Evolutionary conservation across 2,329 filamentous ascomycete genomes (phyloP).

Genomic region (Coniella vitis): DNA sequence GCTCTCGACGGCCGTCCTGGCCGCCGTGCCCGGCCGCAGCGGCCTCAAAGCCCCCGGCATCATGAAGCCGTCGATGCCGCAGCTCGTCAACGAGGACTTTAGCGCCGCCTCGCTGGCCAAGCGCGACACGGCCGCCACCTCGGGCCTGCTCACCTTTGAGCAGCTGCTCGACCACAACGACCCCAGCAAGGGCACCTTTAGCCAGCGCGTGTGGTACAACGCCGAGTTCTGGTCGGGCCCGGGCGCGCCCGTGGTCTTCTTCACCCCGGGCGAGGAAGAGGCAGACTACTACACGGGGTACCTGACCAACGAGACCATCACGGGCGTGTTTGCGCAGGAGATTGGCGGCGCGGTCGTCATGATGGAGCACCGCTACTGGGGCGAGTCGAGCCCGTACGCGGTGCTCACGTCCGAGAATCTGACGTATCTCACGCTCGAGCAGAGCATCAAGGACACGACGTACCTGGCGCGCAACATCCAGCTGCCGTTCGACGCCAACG

Average conservation of each 20-base stretch:
- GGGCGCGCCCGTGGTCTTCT: slow-evolving; percentile 32
- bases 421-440: slow-evolving; percentile 33
- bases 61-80: slow-evolving; percentile 22
- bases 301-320: slow-evolving; percentile 35
- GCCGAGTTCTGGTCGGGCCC: slow-evolving; percentile 34
- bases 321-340: slow-evolving; percentile 32
- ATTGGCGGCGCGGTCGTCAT: slow-evolving; percentile 34
- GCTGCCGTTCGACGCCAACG: slow-evolving; percentile 42
- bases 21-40: slow-evolving; percentile 11
- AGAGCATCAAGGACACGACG: slow-evolving; percentile 33
- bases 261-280: slow-evolving; percentile 33
- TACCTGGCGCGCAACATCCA: slow-evolving; percentile 36
- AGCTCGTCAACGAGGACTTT: slow-evolving; percentile 20
- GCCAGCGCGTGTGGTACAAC: slow-evolving; percentile 35
- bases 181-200: slow-evolving; percentile 33
- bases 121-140: slow-evolving; percentile 16
- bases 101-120: slow-evolving; percentile 6
- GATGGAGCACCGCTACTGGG: slow-evolving; percentile 38
- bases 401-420: slow-evolving; percentile 31
- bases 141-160: slow-evolving; percentile 29
- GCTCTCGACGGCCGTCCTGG: slow-evolving; percentile 21
- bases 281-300: slow-evolving; percentile 31
- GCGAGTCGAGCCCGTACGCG: slow-evolving; percentile 30
- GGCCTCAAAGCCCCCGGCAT: slow-evolving; percentile 6
- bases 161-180: slow-evolving; percentile 35